Base-by-base conservation (phyloP, 257 asterid genomes). In the Osmanthus fragrans region DNA sequence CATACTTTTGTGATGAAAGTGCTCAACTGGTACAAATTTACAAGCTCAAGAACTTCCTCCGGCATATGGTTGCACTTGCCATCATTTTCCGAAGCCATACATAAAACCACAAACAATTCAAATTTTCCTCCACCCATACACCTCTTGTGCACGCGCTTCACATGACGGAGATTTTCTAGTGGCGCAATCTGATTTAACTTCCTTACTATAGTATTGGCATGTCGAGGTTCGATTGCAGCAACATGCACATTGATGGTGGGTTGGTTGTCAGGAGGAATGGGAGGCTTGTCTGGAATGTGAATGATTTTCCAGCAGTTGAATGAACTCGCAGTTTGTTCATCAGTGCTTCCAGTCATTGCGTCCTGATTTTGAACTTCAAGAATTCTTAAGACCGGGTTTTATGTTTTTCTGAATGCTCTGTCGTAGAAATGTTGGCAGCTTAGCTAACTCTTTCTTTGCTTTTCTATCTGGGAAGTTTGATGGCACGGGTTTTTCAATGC, bases 161-260 rank as follows among this genome's bases (percentile, higher is more conserved):
- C 97, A 80, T 95, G 99, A 79, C 93, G 96, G 79, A 91, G 89
- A 82, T 88, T 96, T 84, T 91, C 98, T 86, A 95, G 69, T 37
- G 98, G 96, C 32, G 96, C 92, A 75, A 87, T 81, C 42, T 83
- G 88, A 86, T 90, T 95, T 78, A 95, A 85, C 82, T 90, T 93
- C 92, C 97, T 87, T 72, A 93, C 89, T 60, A 93, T 79, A 78
- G 88, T 77, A 67, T 91, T 85, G 74, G 97, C 97, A 68, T 85
- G 87, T 89, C 87, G 85, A 36, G 91, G 90, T 79, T 95, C 96
- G 79, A 95, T 85, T 63, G 71, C 87, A 82, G 96, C 89, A 79
- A 87, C 97, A 77, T 83, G 56, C 69, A 91, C 92, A 45, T 84
- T 85, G 36, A 86, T 96, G 21, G 96, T 91, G 60, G 84, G 83